Evolutionary conservation across 768 basidiomycete species (phyloP), one percentile per base, ranked within the genome.

Genomic region (Coprinopsis cinerea): DNA sequence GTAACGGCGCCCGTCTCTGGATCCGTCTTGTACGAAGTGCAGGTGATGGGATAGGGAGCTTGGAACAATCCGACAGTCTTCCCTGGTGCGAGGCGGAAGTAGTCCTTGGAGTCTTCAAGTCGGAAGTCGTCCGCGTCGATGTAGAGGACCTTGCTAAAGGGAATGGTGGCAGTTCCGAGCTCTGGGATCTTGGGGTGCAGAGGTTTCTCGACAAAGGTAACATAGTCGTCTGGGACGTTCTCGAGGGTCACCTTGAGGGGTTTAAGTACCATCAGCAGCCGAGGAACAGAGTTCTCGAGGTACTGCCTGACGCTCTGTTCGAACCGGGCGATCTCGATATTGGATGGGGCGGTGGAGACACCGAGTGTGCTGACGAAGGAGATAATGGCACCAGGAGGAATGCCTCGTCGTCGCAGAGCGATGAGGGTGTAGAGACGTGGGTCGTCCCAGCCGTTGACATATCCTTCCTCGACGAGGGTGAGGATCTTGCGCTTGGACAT

Each of bases 51-150:
- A 65, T 83, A 70, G 2, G 93, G 93, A 14, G 84, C 92, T 63
- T 93, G 88, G 76, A 97, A 95, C 23, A 99, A 72, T 14, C 96
- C 96, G 36, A 98, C 96, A 0, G 92, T 92, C 73, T 97, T 97
- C 40, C 94, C 94, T 5, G 96, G 96, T 14, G 95, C 92, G 40
- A 99, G 84, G 35, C 96, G 85, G 82, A 94, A 98, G 69, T 96
- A 99, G 63, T 98, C 94, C 54, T 84, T 84, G 20, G 91, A 89
- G 61, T 95, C 93, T 56, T 89, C 81, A 28, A 87, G 68, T 46
- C 96, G 78, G 77, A 99, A 99, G 67, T 99, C 96, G 52, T 91
- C 88, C 24, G 75, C 74, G 54, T 99, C 95, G 61, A 98, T 97
- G 68, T 88, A 97, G 50, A 99, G 73, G 6, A 82, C 86, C 18